Base-by-base conservation (phyloP, 2,329 filamentous ascomycete genomes). In the Colletotrichum shisoi region DNA sequence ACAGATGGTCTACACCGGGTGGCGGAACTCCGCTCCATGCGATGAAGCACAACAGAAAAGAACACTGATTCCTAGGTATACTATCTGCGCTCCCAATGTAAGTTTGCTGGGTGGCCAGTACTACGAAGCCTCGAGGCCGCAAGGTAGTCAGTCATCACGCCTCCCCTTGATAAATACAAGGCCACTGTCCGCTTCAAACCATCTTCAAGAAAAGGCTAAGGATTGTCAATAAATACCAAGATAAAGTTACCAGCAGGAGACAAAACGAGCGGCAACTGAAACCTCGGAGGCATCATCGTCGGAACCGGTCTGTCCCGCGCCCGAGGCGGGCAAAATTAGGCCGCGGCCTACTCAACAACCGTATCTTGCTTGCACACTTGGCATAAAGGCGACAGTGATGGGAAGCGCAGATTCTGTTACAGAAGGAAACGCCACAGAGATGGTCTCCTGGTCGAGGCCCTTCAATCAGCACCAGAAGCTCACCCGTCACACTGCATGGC, bases 301-400 rank as follows among this genome's bases (percentile, higher is more conserved):
- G 37, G 64, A 42, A 40, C n/a, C 45, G 12, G n/a, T n/a, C 19
- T 42, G 63, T 24, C 19, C 59, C 52, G 59, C 37, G 39, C 39
- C 42, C 13, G 31, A 34, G 13, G n/a, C 4, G 21, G 27, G 31
- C 37, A 40, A 40, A 46, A 13, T 9, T 37, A 44, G 21, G 21
- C 15, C 37, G 15, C 21, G 11, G 19, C 40, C 15, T n/a, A 21
- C 15, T 1, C 21, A 6, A 24, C 37, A 13, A 15, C 5, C 31
- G 3, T 39, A 6, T 37, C 17, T 9, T 34, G 11, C 21, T 34
- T 37, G 40, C 24, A 49, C 9, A 7, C 31, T 34, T 34, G 31
- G 54, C 60, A 31, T 19, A 42, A 49, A 48, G 34, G 65, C 60
- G 62, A 65, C 42, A 51, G 65, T 68, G 65, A 68, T 45, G n/a